These are phyloP conservation scores for Sophora flavescens DNA, from an alignment of 306 rosid genomes.

Conservation along the genomic window DNA sequence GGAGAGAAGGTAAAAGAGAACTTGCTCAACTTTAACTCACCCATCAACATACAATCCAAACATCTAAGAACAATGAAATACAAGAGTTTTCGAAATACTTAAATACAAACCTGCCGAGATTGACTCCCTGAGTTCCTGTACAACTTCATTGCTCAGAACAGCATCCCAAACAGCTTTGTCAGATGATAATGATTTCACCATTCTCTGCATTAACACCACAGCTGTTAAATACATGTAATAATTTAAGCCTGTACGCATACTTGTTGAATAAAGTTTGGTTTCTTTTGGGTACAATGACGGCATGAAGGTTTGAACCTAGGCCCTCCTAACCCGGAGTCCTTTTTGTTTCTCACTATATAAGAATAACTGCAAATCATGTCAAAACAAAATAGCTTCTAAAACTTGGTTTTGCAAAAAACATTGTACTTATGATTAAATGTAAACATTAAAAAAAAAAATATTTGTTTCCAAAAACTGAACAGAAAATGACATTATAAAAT, in stretches of 20 bases:
- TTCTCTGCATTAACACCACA: constrained; percentile 57
- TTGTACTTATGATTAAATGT: too few relatives aligned
- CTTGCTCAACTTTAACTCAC: not conserved
- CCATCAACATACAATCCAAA: constrained; percentile 13
- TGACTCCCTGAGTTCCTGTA: constrained; percentile 68
- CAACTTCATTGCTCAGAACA: constrained; percentile 74
- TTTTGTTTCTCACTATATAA: not conserved
- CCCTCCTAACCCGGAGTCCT: not conserved
- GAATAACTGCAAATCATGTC: not conserved
- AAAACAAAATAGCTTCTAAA: not conserved
- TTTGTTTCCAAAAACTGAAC: too few relatives aligned
- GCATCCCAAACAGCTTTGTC: constrained; percentile 89
- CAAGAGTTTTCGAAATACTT: not conserved
- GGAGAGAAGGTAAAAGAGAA: not conserved
- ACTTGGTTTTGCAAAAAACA: not conserved
- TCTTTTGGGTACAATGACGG: not conserved
- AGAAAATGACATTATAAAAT: not conserved
- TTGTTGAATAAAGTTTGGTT: not conserved
- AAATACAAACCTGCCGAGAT: constrained; percentile 60
- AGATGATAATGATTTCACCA: constrained; percentile 76
- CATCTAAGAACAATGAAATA: not conserved
- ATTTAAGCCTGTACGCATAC: not conserved
- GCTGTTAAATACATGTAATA: not conserved
- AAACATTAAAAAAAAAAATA: too few relatives aligned
- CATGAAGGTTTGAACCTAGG: not conserved